Evolutionary conservation across 192 early-diverging fungal genomes (phyloP).

Genomic region (Coemansia sp.): DNA sequence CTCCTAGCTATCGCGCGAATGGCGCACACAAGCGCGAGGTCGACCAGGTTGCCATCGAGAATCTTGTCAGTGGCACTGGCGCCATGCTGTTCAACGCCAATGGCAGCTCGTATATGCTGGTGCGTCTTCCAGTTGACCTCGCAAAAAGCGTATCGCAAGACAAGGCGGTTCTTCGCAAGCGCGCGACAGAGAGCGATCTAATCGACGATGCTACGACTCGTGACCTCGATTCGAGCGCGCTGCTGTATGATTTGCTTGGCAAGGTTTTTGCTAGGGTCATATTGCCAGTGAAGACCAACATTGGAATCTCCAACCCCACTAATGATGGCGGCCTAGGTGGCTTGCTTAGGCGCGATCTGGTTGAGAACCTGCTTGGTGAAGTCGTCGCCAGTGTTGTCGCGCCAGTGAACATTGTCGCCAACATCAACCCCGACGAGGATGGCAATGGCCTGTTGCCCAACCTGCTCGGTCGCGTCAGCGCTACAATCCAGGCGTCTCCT

Average conservation of each 20-base stretch:
- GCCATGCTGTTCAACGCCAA: slow-evolving; percentile 33
- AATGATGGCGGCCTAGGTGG: slow-evolving; percentile 10
- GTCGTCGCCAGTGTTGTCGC: slow-evolving; percentile 31
- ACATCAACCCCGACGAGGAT: slow-evolving; percentile 41
- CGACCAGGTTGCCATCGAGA: slow-evolving; percentile 14
- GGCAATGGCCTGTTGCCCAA: slow-evolving; percentile 40
- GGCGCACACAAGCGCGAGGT: slow-evolving; percentile 27
- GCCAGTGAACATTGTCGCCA: slow-evolving; percentile 35
- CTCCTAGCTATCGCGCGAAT: slow-evolving; percentile 21
- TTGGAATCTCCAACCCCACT: slow-evolving; percentile 34
- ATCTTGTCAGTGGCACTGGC: slow-evolving; percentile 28
- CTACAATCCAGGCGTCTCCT: slow-evolving; percentile 28
- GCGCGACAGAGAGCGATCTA: slow-evolving; percentile 23
- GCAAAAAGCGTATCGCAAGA: slow-evolving; percentile 20
- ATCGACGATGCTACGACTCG: slow-evolving; percentile 37
- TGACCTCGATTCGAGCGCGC: slow-evolving; percentile 17
- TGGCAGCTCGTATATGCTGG: slow-evolving; percentile 33
- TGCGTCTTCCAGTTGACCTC: slow-evolving; percentile 28
- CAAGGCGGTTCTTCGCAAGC: slow-evolving; percentile 24
- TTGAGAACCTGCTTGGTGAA: slow-evolving; percentile 33
- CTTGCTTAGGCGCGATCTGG: slow-evolving; percentile 21
- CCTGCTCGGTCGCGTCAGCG: slow-evolving; percentile 38
- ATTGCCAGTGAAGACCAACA: slow-evolving; percentile 26
- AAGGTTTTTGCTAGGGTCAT: slow-evolving; percentile 28
- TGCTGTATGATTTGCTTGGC: slow-evolving; percentile 34